Percentiles rank a stretch among this genome's conserved stretches.
phyloP scores from a whole-genome alignment of 495 filamentous ascomycete species.

The Annulohypoxylon nitens region DNA sequence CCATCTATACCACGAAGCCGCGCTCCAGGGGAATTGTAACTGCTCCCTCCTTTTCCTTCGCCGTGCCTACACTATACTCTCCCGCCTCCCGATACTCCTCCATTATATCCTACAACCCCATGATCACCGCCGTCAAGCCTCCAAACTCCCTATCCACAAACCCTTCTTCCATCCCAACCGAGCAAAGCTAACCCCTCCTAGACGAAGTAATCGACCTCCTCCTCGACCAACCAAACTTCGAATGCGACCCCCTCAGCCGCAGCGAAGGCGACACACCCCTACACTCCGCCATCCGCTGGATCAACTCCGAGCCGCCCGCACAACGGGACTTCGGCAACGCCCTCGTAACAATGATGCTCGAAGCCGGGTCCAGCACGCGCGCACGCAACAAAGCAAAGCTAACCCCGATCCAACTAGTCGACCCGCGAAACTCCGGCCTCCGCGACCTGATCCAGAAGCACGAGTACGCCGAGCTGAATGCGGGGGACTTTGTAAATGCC shows the following conservation, averaged over 20 bases:
- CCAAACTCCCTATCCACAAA: neutral
- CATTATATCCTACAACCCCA: neutral
- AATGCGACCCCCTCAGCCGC: constrained; percentile 89
- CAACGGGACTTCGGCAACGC: constrained; percentile 73
- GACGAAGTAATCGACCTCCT: constrained; percentile 92
- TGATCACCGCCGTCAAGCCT: neutral
- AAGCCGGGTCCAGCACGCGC: constrained; percentile 74
- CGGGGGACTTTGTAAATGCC: constrained; percentile 61
- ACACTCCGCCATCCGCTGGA: constrained; percentile 87
- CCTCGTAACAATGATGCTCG: constrained; percentile 90
- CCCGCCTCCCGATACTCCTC: neutral
- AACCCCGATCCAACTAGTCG: constrained; percentile 76
- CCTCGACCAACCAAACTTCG: constrained; percentile 93
- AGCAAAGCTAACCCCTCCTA: constrained; percentile 48
- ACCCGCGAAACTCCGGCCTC: constrained; percentile 78
- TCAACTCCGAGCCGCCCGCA: constrained; percentile 72
- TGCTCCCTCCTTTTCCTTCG: neutral
- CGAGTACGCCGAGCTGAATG: constrained; percentile 74
- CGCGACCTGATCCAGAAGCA: constrained; percentile 77
- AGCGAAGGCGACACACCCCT: constrained; percentile 90
- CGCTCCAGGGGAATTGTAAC: constrained; percentile 85
- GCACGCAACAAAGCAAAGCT: constrained; percentile 76
- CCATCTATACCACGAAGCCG: constrained; percentile 89
- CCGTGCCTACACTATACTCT: neutral
- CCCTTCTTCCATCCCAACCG: neutral